A percentile compares a stretch with the other conserved stretches of the same genome.
These are phyloP conservation scores for Ceratocystis smalleyi DNA, from an alignment of 2,329 filamentous ascomycete genomes.

Conservation along the genomic window DNA sequence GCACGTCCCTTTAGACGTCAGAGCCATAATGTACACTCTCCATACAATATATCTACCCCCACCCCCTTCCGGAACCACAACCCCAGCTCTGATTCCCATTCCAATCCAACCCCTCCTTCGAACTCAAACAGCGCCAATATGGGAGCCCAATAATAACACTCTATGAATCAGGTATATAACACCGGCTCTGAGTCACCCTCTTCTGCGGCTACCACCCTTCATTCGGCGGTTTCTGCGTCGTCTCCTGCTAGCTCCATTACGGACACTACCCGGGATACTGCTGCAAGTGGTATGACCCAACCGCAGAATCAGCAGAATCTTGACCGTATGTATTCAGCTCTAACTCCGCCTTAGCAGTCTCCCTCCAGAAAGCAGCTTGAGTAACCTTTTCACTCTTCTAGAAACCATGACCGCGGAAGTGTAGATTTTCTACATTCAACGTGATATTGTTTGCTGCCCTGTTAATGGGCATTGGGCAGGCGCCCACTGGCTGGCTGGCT, in stretches of 20 bases:
- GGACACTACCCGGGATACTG: conserved; percentile 46
- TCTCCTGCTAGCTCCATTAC: conserved; percentile 49
- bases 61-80: neutral
- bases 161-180: conserved; percentile 21
- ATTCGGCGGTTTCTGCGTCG: conserved; percentile 31
- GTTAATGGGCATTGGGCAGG: conserved; percentile 33
- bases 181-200: conserved; percentile 56
- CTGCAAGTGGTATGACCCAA: conserved; percentile 44
- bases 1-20: neutral
- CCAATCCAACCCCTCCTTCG: neutral
- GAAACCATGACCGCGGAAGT: conserved; percentile 5
- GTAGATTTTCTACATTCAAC: neutral
- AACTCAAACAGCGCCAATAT: conserved; percentile 2
- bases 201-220: conserved; percentile 47
- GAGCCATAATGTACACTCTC: neutral
- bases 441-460: neutral
- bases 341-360: neutral
- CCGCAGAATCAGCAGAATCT: conserved; percentile 28
- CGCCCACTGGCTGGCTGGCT: neutral
- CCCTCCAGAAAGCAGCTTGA: conserved; percentile 2
- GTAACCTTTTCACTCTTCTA: conserved; percentile 10
- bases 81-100: neutral
- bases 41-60: neutral
- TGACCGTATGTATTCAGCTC: conserved; percentile 11
- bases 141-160: conserved; percentile 15